Base-by-base conservation (phyloP, 768 basidiomycete genomes). In the Suillus tomentosus region DNA sequence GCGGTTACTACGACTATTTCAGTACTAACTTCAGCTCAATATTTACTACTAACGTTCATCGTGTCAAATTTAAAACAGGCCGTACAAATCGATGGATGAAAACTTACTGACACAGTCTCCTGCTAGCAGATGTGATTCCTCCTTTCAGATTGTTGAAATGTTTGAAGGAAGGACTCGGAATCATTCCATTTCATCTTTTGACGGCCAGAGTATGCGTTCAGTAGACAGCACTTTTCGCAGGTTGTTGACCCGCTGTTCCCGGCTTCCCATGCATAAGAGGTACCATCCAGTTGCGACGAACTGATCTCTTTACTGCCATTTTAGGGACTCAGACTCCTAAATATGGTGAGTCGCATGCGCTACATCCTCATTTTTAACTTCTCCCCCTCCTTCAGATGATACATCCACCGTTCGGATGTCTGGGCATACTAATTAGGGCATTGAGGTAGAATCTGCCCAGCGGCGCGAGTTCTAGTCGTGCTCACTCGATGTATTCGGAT, bases 291-390 rank as follows among this genome's bases (percentile, higher is more conserved):
- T 27, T 27, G 39, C 39, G 5, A 19, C 11, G 24, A 19, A 13
- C 40, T 42, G 40, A 19, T 31, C 10, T 58, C 57, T 31, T 42
- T 13, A 42, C 24, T 43, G 17, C 27, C 8, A 10, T 24, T 10
- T 42, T 58, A 42, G 24, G 27, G 40, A 31, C 24, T 19, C 17
- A 58, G 17, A 58, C 7, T 19, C 15, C 57, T 42, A 58, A 42
- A 42, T 42, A 42, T 42, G 57, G 57, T 42, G 40, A 11, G 39
- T 42, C 17, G 40, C 57, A 58, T 58, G 40, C 40, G 17, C 42
- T 19, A 19, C 15, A 11, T 42, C 19, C 19, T 36, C 24, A 31
- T 58, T 19, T 57, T 58, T 13, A 58, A 42, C 57, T 42, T 58
- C 17, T 43, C 17, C 17, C 17, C 11, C 40, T 58, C 24, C 40